Evolutionary conservation across 2,329 filamentous ascomycete species (phyloP), one percentile per base, ranked within the genome.

Genomic region (Paraphaeosphaeria sporulosa): DNA sequence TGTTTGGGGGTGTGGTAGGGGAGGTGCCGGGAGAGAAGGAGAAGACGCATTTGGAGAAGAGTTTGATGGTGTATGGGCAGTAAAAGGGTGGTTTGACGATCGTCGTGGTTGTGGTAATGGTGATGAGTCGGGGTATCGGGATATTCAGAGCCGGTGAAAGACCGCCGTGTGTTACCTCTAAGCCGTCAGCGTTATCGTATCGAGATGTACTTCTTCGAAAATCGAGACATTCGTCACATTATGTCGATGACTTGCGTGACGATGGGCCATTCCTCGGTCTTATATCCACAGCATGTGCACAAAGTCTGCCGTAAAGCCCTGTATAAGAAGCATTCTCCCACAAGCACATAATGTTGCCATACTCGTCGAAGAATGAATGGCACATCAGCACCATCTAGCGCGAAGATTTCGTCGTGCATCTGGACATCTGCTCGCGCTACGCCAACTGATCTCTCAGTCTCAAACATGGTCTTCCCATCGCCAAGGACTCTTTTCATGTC

Each of bases 1-100:
- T 72, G 12, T 74, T 72, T 61, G 78, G 79, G 10, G 72, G 71
- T 44, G 66, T 71, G 0, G 66, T 66, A 8, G 75, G 71, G 42
- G 72, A 69, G 2, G 32, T 65, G 30, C 60, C 60, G 15, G 74
- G 72, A 57, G 64, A 62, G 15, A 64, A 73, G 65, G 66, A 67
- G 4, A 74, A 71, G 63, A 66, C 62, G 32, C 64, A 65, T n/a
- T 51, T 76, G 49, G 69, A 76, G 50, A 60, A 69, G 34, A 66
- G 70, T 25, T 54, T 77, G 43, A 70, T 64, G 59, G 65, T 74
- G 32, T 72, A 66, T 63, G 70, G 73, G 13, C 47, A n/a, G 21
- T 57, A 46, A 23, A 23, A 2, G 13, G 44, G 23, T 3, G 23
- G 2, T n/a, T 2, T 19, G 47, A 12, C 30, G 17, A n/a, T n/a